Percentiles rank a stretch among this genome's conserved stretches.
phyloP scores from a whole-genome alignment of 305 asterid species.

The Solanum hybrid region DNA sequence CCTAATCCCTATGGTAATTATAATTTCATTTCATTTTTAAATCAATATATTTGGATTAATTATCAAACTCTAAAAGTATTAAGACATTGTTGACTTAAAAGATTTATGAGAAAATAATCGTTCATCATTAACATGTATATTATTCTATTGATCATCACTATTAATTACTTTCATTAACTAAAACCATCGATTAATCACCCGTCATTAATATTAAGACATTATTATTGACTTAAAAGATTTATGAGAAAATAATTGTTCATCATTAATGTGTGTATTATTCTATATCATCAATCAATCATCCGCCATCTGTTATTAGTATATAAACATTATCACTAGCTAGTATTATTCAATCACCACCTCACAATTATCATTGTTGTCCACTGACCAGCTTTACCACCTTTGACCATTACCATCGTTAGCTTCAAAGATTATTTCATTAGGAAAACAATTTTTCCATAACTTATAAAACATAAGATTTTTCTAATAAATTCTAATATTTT shows the following conservation, averaged over 20 bases:
- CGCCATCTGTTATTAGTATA: background rate
- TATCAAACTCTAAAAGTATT: background rate
- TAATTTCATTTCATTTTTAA: background rate
- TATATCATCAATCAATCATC: background rate
- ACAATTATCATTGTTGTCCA: background rate
- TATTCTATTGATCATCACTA: too few species aligned
- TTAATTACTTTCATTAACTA: too few species aligned
- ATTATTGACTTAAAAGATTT: background rate
- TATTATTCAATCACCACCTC: background rate
- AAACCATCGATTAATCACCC: background rate
- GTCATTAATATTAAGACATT: background rate
- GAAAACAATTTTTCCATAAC: background rate
- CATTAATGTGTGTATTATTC: background rate
- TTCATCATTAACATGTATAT: background rate
- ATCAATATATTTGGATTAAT: background rate
- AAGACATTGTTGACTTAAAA: background rate
- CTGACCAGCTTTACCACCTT: background rate
- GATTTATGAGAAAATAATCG: background rate
- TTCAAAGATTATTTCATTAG: background rate
- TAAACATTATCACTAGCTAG: background rate
- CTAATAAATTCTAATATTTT: background rate
- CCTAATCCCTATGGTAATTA: background rate
- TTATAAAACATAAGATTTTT: background rate
- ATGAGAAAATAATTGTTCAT: background rate
- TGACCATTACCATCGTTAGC: background rate